A percentile compares a stretch with the other conserved stretches of the same genome.
These are phyloP conservation scores for Fusarium metavorans DNA, from an alignment of 2,329 filamentous ascomycete genomes.

Conservation along the genomic window DNA sequence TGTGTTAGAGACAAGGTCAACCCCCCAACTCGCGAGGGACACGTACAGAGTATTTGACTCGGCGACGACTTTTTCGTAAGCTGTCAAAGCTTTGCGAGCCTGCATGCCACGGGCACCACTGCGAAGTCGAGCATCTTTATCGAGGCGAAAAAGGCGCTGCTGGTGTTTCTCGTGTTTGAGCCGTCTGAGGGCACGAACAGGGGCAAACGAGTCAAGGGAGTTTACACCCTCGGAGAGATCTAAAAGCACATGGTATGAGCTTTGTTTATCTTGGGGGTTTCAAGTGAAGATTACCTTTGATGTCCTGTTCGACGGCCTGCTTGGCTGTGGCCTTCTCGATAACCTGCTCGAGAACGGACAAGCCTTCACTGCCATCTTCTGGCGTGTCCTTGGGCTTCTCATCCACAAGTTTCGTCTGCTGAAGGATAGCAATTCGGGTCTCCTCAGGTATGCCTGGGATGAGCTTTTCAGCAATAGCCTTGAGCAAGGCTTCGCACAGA, in stretches of 20 bases:
- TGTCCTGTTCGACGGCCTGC: slow-evolving; percentile 70
- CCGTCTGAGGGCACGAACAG: slow-evolving; percentile 70
- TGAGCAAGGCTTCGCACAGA: slow-evolving; percentile 69
- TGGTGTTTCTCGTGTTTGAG: slow-evolving; percentile 73
- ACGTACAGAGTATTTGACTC: slow-evolving; percentile 65
- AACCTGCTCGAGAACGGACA: slow-evolving; percentile 74
- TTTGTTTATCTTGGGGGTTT: fast-evolving
- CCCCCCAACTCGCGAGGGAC: no score
- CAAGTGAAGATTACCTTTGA: slow-evolving; percentile 61
- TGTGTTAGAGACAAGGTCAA: background rate
- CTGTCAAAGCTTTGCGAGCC: slow-evolving; percentile 79
- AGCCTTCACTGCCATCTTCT: slow-evolving; percentile 23
- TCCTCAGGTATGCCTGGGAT: slow-evolving; percentile 80
- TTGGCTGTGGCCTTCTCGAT: slow-evolving; percentile 70
- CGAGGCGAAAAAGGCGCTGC: slow-evolving; percentile 73
- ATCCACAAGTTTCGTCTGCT: slow-evolving; percentile 67
- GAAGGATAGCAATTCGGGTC: slow-evolving; percentile 74
- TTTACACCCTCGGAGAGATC: slow-evolving; percentile 73
- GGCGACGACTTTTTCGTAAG: slow-evolving; percentile 74
- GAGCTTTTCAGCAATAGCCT: slow-evolving; percentile 81
- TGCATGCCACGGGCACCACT: slow-evolving; percentile 81
- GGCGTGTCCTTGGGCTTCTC: slow-evolving; percentile 47
- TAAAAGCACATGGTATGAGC: slow-evolving; percentile 38
- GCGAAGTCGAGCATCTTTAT: slow-evolving; percentile 79
- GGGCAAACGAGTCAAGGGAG: slow-evolving; percentile 64